These are phyloP conservation scores for Lichenothelia convexa DNA, from an alignment of 495 filamentous ascomycete species.

Conservation along the genomic window DNA sequence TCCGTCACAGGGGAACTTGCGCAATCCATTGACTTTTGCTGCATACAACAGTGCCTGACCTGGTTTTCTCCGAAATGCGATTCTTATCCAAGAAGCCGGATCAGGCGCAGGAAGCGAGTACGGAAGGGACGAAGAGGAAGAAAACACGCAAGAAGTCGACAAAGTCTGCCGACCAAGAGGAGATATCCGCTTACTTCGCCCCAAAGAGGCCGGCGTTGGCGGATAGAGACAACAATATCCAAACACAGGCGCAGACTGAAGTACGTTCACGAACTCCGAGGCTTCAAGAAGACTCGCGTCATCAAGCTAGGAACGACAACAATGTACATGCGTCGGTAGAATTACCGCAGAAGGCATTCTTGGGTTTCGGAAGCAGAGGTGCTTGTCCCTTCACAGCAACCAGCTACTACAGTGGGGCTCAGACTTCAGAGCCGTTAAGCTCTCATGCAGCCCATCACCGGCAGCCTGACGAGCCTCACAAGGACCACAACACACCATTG, in stretches of 20 bases:
- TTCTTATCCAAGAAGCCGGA: conserved; percentile 32
- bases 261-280: not conserved
- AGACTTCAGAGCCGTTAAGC: no score
- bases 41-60: conserved; percentile 36
- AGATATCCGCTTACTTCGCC: conserved; percentile 24
- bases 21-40: no score
- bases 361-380: conserved; percentile 17
- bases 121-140: conserved; percentile 3
- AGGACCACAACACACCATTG: no score
- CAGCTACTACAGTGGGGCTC: no score
- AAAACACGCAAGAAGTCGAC: conserved; percentile 15
- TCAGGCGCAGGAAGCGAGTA: conserved; percentile 8
- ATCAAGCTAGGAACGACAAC: not conserved
- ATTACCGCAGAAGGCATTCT: conserved; percentile 17
- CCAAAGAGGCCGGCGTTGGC: conserved; percentile 11
- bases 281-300: not conserved
- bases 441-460: no score
- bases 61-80: conserved; percentile 48
- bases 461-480: no score
- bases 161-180: conserved; percentile 14
- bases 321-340: conserved; percentile 10
- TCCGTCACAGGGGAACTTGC: no score
- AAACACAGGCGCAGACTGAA: conserved; percentile 5
- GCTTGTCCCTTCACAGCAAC: conserved; percentile 9
- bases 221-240: conserved; percentile 14